Evolutionary conservation across 805 yeast genomes (phyloP).

Genomic region (Metschnikowia orientalis): DNA sequence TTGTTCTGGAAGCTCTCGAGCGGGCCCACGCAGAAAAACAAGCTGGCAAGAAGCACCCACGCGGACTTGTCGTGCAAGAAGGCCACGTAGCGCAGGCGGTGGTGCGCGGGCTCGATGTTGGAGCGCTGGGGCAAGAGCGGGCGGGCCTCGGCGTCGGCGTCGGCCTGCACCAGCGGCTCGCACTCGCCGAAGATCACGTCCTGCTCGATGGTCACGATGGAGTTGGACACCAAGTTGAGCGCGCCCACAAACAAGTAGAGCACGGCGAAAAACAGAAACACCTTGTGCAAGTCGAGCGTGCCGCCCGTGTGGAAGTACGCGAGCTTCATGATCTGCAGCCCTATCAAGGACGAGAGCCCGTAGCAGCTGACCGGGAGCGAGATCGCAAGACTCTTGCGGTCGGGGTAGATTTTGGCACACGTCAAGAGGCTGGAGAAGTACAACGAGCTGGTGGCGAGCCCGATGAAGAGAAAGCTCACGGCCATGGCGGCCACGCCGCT

Average conservation of each 20-base stretch:
- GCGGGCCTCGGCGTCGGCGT: conserved; percentile 12
- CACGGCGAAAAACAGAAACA: conserved; percentile 49
- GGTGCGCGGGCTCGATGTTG: conserved; percentile 35
- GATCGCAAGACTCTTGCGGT: conserved; percentile 72
- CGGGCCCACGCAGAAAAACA: conserved; percentile 74
- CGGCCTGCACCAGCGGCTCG: conserved; percentile 14
- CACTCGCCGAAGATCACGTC: conserved; percentile 38
- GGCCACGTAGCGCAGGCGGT: conserved; percentile 28
- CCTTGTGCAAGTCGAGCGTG: conserved; percentile 44
- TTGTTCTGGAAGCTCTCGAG: conserved; percentile 81
- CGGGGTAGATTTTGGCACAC: conserved; percentile 82
- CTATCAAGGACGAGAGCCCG: conserved; percentile 76
- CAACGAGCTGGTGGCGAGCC: conserved; percentile 67
- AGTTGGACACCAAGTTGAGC: conserved; percentile 59
- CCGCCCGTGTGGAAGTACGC: conserved; percentile 30
- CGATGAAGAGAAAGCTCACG: conserved; percentile 53
- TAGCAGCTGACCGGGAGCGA: conserved; percentile 85
- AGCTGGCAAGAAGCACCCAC: conserved; percentile 57
- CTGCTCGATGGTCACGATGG: conserved; percentile 57
- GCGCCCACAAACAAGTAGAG: conserved; percentile 55
- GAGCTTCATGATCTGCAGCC: conserved; percentile 56
- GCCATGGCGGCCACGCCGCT: conserved; percentile 38
- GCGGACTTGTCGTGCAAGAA: conserved; percentile 55
- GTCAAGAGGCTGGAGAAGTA: conserved; percentile 70
- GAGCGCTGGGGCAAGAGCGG: conserved; percentile 30